Evolutionary conservation across 108 stramenopile genomes (phyloP), one percentile per base, ranked within the genome.

Genomic region (Discostella pseudostelligera): DNA sequence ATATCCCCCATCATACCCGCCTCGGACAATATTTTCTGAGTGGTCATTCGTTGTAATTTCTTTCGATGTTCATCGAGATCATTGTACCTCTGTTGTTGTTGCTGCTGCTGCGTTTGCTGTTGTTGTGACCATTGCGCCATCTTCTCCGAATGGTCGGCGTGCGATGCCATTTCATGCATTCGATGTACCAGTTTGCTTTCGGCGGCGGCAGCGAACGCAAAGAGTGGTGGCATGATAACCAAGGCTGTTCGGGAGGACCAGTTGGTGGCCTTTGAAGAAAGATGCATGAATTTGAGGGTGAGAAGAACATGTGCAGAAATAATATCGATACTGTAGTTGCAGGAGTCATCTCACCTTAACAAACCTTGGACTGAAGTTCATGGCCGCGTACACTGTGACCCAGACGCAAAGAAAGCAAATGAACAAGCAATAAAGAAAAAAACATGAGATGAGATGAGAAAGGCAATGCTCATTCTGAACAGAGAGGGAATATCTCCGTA

Each of bases 171-270:
- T 54, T 87, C 79, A 24, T 78, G 69, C 88, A 93, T 90, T 3
- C 74, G 70, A 46, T 88, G 80, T 37, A 64, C 70, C 2, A 88
- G 72, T 54, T 86, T 84, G 26, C 46, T 57, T 70, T 93, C 92
- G 43, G 80, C 58, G 1, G 83, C 74, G 22, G 77, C 73, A 14
- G 58, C 87, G 62, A 93, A 93, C 22, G 62, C 80, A 61, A 93
- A 93, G 11, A 89, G 76, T 14, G 88, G 76, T 3, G 92, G 92
- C 92, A 93, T 88, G 55, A 87, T 83, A 28, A 64, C 74, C 25
- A 90, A n/a, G 22, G 89, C 89, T 14, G 89, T 90, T 49, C 89
- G 81, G 40, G 79, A 78, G 57, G 82, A 81, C 75, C 74, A 82
- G 53, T 90, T 90, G 13, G 89, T 90, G 25, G 67, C 22, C 49